Base-by-base conservation (phyloP, 2,329 filamentous ascomycete genomes). In the Beauveria australis region DNA sequence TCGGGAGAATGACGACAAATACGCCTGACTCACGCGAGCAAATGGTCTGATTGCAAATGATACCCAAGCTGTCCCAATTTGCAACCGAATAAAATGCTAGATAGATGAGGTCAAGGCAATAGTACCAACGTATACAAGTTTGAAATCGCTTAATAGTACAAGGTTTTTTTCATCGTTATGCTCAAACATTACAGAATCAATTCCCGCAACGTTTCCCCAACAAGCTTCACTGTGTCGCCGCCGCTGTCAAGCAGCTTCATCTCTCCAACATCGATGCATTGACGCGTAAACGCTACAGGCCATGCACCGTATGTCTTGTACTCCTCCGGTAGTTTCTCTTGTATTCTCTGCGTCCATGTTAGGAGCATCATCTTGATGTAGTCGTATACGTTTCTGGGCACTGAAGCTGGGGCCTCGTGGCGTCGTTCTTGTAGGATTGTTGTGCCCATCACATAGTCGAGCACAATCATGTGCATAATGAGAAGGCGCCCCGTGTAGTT, bases 281-380 rank as follows among this genome's bases (percentile, higher is more conserved):
- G 62, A 6, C 64, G 64, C 1, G 66, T 63, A 52, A 71, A 71
- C 1, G 48, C 60, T 28, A 69, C 47, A 10, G 69, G 70, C 70
- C 74, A 76, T 10, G 69, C 61, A 0, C 75, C 66, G 59, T 76
- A 73, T 16, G 63, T 52, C 1, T 64, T 66, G 57, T 75, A 73
- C 40, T 71, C 62, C 1, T 41, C 60, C 9, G 69, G 72, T 41
- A 75, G 66, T 1, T 69, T 66, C 5, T 67, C 64, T 9, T 72
- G 69, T 12, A 78, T 73, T 30, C 66, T 63, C 46, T 74, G 69
- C 0, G 71, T 68, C 77, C 78, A 80, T 14, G 74, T 66, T 44
- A 74, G 67, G 3, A 71, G 72, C 62, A 71, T 69, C 24, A 63
- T 64, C 26, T 68, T 68, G 44, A 67, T 63, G 19, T 62, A 64